A percentile compares a stretch with the other conserved stretches of the same genome.
Conservation (phyloP, 352 stramenopile species). For the Globisporangium uncinulatum region DNA sequence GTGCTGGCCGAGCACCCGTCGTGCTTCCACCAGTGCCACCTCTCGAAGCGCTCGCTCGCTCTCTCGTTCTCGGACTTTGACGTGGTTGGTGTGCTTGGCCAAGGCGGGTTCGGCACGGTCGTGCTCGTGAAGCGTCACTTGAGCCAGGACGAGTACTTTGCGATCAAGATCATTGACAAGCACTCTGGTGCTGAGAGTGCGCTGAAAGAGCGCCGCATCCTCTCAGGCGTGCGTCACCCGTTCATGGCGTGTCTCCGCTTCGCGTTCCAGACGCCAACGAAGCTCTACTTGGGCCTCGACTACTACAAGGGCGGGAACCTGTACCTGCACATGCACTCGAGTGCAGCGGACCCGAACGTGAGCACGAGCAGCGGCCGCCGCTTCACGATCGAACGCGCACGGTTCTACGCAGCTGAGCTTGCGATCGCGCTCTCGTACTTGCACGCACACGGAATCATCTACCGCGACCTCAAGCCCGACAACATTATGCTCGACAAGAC, state of each 20-base stretch:
- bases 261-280: conserved; percentile 83
- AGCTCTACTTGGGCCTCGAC: conserved; percentile 75
- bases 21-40: conserved; percentile 79
- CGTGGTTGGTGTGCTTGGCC: conserved; percentile 75
- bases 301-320: conserved; percentile 85
- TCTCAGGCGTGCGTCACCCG: conserved; percentile 71
- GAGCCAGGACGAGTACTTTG: conserved; percentile 74
- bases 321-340: conserved; percentile 87
- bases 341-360: conserved; percentile 74
- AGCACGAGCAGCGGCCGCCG: conserved; percentile 65
- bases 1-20: conserved; percentile 64
- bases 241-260: conserved; percentile 81
- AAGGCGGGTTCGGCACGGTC: conserved; percentile 76
- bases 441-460: conserved; percentile 82
- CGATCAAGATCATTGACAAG: conserved; percentile 88
- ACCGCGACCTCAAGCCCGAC: conserved; percentile 85
- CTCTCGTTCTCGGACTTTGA: conserved; percentile 85
- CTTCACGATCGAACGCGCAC: conserved; percentile 58
- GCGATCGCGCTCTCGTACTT: conserved; percentile 84
- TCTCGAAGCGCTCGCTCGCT: conserved; percentile 77
- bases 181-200: conserved; percentile 68
- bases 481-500: conserved; percentile 88
- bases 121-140: conserved; percentile 77
- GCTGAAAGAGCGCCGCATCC: conserved; percentile 69
- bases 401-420: conserved; percentile 86